A percentile compares a stretch with the other conserved stretches of the same genome.
These are phyloP conservation scores for Daldinia childiae DNA, from an alignment of 495 filamentous ascomycete species.

Conservation along the genomic window DNA sequence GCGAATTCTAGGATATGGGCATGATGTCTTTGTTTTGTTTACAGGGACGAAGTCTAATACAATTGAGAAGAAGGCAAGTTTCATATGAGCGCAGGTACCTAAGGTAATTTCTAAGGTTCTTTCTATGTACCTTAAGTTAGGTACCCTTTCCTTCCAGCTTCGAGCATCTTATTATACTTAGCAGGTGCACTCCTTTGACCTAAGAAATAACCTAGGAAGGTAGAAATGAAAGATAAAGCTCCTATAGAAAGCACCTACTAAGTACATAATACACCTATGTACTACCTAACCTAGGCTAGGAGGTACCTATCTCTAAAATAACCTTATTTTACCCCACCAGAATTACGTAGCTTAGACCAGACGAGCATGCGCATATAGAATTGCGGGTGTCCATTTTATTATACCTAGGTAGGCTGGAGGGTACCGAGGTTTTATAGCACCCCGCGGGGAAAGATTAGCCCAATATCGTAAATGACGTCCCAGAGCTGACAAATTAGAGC, in stretches of 20 bases:
- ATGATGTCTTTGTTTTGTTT: not conserved
- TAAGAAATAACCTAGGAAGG: not conserved
- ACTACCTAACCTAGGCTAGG: no score
- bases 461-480: conserved; percentile 14
- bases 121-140: no score
- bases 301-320: not conserved
- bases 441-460: conserved; percentile 32
- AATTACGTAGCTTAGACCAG: not conserved
- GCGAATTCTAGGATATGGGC: not conserved
- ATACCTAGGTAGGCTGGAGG: not conserved
- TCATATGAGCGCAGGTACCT: not conserved
- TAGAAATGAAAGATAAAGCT: not conserved
- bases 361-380: not conserved
- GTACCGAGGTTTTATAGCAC: conserved; percentile 27
- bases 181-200: not conserved
- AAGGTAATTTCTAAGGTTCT: not conserved
- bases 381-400: not conserved
- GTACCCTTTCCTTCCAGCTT: not conserved
- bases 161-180: not conserved
- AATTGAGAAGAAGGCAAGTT: not conserved
- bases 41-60: not conserved
- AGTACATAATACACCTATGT: no score
- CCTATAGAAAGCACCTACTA: not conserved
- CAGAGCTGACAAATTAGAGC: conserved; percentile 28
- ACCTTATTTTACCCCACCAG: not conserved